Conservation (phyloP, 139 green algal species). For the Coccomyxa sp. region DNA sequence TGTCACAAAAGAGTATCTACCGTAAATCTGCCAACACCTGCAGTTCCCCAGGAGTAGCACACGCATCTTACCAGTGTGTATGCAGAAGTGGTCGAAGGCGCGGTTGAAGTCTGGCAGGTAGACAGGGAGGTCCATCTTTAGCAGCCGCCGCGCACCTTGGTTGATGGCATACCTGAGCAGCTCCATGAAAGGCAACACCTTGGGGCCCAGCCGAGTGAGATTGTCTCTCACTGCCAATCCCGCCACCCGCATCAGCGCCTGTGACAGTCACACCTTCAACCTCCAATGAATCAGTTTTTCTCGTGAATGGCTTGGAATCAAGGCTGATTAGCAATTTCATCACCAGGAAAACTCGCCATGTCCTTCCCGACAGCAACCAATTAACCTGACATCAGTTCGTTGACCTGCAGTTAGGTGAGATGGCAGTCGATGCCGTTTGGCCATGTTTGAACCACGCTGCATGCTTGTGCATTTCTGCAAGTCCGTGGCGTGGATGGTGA, state of each 20-base stretch:
- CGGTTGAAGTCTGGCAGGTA: constrained; percentile 77
- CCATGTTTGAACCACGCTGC: no score
- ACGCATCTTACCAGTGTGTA: constrained; percentile 43
- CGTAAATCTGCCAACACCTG: neutral
- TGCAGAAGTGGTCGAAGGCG: constrained; percentile 81
- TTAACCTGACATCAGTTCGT: no score
- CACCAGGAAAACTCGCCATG: neutral
- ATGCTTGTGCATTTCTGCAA: no score
- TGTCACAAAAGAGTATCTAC: neutral
- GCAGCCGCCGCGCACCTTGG: constrained; percentile 57
- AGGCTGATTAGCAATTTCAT: neutral
- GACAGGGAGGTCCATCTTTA: constrained; percentile 23
- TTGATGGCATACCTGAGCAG: constrained; percentile 87
- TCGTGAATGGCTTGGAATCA: neutral
- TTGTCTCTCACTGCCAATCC: constrained; percentile 80
- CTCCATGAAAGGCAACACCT: constrained; percentile 91
- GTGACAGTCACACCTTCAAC: neutral
- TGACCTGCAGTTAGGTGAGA: no score
- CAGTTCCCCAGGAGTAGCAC: neutral
- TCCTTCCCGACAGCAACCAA: neutral
- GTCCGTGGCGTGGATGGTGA: no score
- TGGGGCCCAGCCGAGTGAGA: constrained; percentile 91
- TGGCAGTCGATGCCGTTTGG: no score
- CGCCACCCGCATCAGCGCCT: constrained; percentile 81
- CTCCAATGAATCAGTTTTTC: neutral